Percentiles rank a stretch among this genome's conserved stretches.
Conservation (phyloP, 2,329 filamentous ascomycete species). For the Pochonia chlamydosporia region DNA sequence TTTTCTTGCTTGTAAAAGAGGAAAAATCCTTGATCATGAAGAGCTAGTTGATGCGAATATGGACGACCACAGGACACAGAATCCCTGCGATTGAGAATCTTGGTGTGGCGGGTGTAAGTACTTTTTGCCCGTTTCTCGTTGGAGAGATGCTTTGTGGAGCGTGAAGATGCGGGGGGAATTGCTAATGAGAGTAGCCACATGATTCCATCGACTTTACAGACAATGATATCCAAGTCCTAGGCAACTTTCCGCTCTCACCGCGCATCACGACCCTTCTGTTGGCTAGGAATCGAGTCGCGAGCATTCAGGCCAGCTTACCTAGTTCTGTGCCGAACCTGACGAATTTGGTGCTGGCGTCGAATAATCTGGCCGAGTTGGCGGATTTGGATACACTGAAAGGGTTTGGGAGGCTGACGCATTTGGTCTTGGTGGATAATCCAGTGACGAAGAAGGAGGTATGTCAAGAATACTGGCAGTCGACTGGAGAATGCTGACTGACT, state of each 20-base stretch:
- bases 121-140: slow-evolving; percentile 1
- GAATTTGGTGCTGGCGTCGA: slow-evolving; percentile 77
- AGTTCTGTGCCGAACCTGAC: slow-evolving; percentile 75
- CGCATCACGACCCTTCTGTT: slow-evolving; percentile 83
- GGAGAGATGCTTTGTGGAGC: no score
- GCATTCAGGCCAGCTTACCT: slow-evolving; percentile 70
- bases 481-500: background rate
- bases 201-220: slow-evolving; percentile 98
- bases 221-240: slow-evolving; percentile 86
- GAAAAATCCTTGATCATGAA: slow-evolving; percentile 42
- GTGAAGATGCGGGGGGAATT: no score
- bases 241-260: slow-evolving; percentile 88
- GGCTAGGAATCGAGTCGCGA: slow-evolving; percentile 79
- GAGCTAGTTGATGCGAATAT: slow-evolving; percentile 77
- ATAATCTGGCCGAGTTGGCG: slow-evolving; percentile 75
- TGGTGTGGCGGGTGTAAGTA: slow-evolving; percentile 76
- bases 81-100: slow-evolving; percentile 97
- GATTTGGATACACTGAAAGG: slow-evolving; percentile 76
- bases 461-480: slow-evolving; percentile 10
- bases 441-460: slow-evolving; percentile 87
- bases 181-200: slow-evolving; percentile 59
- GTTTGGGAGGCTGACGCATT: slow-evolving; percentile 67
- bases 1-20: slow-evolving; percentile 13
- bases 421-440: slow-evolving; percentile 81
- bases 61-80: slow-evolving; percentile 76